Evolutionary conservation across 2,329 filamentous ascomycete species (phyloP).

Genomic region (Fusarium austroafricanum): DNA sequence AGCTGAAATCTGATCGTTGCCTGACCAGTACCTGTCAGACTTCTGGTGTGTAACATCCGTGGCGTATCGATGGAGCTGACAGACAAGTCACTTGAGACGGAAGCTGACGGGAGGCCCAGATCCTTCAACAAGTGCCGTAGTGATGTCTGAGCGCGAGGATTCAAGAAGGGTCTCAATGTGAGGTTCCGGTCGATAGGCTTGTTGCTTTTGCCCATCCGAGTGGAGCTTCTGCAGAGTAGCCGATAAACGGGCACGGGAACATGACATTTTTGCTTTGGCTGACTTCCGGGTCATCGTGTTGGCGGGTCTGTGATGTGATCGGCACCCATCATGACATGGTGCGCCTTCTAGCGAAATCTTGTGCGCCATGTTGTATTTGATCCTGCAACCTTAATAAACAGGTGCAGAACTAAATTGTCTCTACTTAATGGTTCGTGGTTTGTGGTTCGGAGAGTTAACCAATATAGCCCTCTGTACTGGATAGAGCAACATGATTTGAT

Average conservation of each 20-base stretch:
- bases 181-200: neutral
- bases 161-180: neutral
- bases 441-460: neutral
- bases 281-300: constrained; percentile 6
- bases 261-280: constrained; percentile 10
- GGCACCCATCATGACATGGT: constrained; percentile 14
- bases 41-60: neutral
- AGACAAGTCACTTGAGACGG: neutral
- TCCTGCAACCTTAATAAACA: neutral
- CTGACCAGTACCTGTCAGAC: neutral
- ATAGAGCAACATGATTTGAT: constrained; percentile 12
- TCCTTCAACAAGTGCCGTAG: constrained; percentile 9
- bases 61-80: neutral
- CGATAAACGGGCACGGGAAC: neutral
- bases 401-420: neutral
- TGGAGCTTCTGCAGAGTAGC: constrained; percentile 4
- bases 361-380: constrained; percentile 4
- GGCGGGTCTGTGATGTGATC: constrained; percentile 30
- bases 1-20: neutral
- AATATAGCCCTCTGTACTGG: constrained; percentile 1
- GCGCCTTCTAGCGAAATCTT: neutral
- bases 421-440: neutral
- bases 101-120: neutral
- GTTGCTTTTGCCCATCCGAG: constrained; percentile 2
- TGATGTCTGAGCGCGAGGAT: neutral